Evolutionary conservation across 345 rosid species (phyloP).

Genomic region (Geranium brycei): DNA sequence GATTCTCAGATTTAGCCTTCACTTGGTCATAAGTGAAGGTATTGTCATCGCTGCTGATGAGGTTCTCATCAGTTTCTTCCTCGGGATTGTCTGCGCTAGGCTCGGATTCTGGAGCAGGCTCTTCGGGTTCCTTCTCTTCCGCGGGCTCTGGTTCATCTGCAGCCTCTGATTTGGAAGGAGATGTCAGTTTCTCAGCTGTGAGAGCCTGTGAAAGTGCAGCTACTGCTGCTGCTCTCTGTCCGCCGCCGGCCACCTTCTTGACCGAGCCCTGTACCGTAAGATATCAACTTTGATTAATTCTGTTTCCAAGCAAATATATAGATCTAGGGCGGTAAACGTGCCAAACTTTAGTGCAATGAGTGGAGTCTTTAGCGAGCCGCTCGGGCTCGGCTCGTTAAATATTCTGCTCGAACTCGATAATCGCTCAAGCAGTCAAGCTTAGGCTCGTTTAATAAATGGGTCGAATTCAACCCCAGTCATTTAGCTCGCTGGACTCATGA

Average conservation of each 20-base stretch:
- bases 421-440: no score
- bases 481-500: no score
- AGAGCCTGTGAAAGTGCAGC: slow-evolving; percentile 93
- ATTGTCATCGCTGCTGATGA: slow-evolving; percentile 16
- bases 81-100: slow-evolving; percentile 13
- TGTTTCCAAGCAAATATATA: no score
- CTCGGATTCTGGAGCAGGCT: slow-evolving; percentile 17
- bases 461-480: no score
- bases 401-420: no score
- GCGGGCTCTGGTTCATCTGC: slow-evolving; percentile 1
- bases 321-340: no score
- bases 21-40: slow-evolving; percentile 79
- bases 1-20: slow-evolving; percentile 72
- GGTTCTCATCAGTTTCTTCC: slow-evolving; percentile 31
- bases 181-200: slow-evolving; percentile 59
- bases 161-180: slow-evolving; percentile 35
- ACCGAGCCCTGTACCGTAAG: slow-evolving; percentile 9
- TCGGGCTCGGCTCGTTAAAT: no score
- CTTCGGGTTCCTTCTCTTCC: slow-evolving; percentile 10
- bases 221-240: slow-evolving; percentile 92
- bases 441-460: no score
- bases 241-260: slow-evolving; percentile 37
- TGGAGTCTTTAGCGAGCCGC: no score
- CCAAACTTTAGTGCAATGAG: no score
- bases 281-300: no score